Evolutionary conservation across 2,329 filamentous ascomycete species (phyloP).

Genomic region (Colletotrichum abscissum): DNA sequence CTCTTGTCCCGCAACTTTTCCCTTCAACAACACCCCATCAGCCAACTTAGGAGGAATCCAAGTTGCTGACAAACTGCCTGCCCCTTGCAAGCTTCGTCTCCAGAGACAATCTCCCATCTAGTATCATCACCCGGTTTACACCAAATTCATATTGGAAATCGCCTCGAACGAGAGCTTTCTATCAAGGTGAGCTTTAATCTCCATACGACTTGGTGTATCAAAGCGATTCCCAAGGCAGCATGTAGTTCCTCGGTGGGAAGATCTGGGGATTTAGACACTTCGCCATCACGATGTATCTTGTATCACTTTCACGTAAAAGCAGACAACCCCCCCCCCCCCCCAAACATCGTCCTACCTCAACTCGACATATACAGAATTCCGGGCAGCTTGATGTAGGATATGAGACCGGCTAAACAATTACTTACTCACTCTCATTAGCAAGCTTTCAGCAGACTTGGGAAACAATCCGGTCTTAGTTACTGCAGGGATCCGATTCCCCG

Average conservation of each 20-base stretch:
- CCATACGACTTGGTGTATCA: background rate
- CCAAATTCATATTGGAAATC: background rate
- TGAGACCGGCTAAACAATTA: background rate
- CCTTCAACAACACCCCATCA: background rate
- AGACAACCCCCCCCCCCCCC: background rate
- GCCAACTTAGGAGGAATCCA: background rate
- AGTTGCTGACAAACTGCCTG: background rate
- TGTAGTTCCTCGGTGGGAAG: background rate
- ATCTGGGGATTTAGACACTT: background rate
- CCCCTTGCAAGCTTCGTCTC: background rate
- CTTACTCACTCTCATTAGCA: background rate
- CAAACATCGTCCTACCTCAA: background rate
- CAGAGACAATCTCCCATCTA: background rate
- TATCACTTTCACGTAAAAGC: background rate
- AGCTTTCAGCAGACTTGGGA: background rate
- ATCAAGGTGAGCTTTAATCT: constrained; percentile 6
- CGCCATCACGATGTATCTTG: background rate
- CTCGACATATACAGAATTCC: background rate
- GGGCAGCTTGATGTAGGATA: background rate
- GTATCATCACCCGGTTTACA: background rate
- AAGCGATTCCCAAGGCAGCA: background rate
- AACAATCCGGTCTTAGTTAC: background rate
- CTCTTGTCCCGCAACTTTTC: background rate
- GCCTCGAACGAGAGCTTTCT: background rate
- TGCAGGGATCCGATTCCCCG: background rate